Base-by-base conservation (phyloP, 1,284 basidiomycete species). In the Sanguinoderma infundibulare region DNA sequence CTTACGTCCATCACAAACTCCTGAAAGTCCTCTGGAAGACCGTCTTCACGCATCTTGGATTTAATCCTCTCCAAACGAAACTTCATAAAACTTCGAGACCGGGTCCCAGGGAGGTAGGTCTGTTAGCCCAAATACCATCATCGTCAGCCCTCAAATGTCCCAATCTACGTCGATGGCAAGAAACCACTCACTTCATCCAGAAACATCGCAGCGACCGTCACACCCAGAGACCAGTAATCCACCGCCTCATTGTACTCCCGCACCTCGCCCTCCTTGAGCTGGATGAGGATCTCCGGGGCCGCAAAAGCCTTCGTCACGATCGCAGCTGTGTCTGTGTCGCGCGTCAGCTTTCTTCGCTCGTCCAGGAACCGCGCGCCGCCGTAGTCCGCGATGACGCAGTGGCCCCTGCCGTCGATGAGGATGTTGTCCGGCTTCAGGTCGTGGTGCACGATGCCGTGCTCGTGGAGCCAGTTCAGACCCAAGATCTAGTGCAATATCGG, bases 401-500 rank as follows among this genome's bases (percentile, higher is more conserved):
- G 87, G 0, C 87, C 87, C 40, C 79, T 76, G 63, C 83, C 83
- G 73, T 86, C 84, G n/a, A 90, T 74, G 7, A 90, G 75, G 55
- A 89, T 82, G 68, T 89, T 89, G 68, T 85, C 85, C 1, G 87
- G 87, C 72, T 89, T 89, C 55, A 90, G 70, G 70, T 88, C 87
- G 32, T 83, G 83, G 68, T 71, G 73, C 0, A 75, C 67, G 59
- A 73, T 69, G 1, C 66, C 69, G 6, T 62, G 47, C 1, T 56
- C 24, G 42, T 76, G 75, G 12, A 76, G 63, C 26, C 64, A 69
- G 8, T 69, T 30, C 10, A 76, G 61, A 0, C 70, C 74, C 8
- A 70, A 53, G 2, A 73, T 50, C 64, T 65, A 26, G 1, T 12
- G 40, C 2, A 14, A 22, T 1, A n/a, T 2, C 26, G 26, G 36